Percentiles rank a stretch among this genome's conserved stretches.
phyloP scores from a whole-genome alignment of 108 stramenopile species.

The Craspedostauros australis region DNA sequence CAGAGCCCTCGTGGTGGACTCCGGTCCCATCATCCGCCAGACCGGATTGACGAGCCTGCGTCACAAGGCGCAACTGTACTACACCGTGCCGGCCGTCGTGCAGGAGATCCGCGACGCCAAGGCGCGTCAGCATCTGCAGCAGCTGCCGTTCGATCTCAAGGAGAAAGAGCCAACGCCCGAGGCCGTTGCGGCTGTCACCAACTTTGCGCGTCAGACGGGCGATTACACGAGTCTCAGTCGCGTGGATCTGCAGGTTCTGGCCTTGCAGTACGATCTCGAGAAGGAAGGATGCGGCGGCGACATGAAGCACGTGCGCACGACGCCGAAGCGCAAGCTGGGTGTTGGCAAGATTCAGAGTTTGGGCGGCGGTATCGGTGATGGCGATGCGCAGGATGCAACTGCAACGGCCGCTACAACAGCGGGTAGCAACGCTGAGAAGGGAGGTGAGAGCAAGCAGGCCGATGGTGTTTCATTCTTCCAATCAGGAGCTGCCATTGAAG shows the following conservation, averaged over 20 bases:
- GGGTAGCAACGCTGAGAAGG: slow-evolving; percentile 6
- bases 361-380: slow-evolving; percentile 3
- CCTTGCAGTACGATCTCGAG: slow-evolving; percentile 86
- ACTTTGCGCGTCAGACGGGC: slow-evolving; percentile 89
- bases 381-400: background rate
- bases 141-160: slow-evolving; percentile 47
- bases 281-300: slow-evolving; percentile 46
- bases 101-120: slow-evolving; percentile 73
- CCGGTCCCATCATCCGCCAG: slow-evolving; percentile 77
- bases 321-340: slow-evolving; percentile 69
- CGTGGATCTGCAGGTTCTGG: slow-evolving; percentile 91
- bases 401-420: background rate
- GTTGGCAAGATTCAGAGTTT: slow-evolving; percentile 37
- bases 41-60: slow-evolving; percentile 39
- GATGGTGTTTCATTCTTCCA: slow-evolving; percentile 9
- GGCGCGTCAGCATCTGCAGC: slow-evolving; percentile 51
- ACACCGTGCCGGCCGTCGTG: slow-evolving; percentile 68
- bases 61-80: slow-evolving; percentile 38
- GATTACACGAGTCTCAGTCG: slow-evolving; percentile 78
- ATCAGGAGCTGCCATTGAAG: no score
- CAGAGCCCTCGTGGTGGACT: slow-evolving; percentile 70
- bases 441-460: background rate
- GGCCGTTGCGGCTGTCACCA: slow-evolving; percentile 46
- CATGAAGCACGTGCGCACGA: slow-evolving; percentile 52
- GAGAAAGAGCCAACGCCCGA: slow-evolving; percentile 44